Evolutionary conservation across 1,284 basidiomycete genomes (phyloP), one percentile per base, ranked within the genome.

Genomic region (Microbotryomycetes sp.): DNA sequence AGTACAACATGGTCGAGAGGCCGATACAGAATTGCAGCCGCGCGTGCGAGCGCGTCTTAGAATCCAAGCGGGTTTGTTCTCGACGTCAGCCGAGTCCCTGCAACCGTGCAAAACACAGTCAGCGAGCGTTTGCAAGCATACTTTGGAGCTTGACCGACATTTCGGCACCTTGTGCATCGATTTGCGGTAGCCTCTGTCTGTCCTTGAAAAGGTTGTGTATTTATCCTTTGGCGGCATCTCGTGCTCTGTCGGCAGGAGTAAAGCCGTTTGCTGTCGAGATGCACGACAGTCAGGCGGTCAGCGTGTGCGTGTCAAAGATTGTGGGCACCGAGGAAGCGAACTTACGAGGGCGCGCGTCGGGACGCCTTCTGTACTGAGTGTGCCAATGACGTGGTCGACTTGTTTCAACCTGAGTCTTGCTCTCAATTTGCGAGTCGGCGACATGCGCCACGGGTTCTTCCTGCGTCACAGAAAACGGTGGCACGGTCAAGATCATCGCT

Each of bases 371-470:
- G 83, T 79, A 61, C 83, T 80, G 4, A 98, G 85, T 1, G 91
- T 84, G 61, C 90, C 86, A 68, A 98, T 94, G 55, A 98, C 93
- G 4, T 84, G 78, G 78, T 98, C 94, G 52, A 98, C 94, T 72
- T 84, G 86, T 79, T 89, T 91, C 67, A 98, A 82, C 56, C 96
- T 83, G 63, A 86, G 79, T 28, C 94, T 84, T 58, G 86, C 89
- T 70, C 96, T 93, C 24, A 88, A 87, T 78, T 97, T 97, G 67
- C 94, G 85, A 1, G 91, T 90, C 11, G 82, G 75, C 15, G 92
- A 96, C 67, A 98, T 77, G 71, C 90, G 87, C 90, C 89, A 97
- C 52, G 93, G 94, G 29, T 82, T 85, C 79, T 97, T 97, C 93
- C 92, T 96, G 74, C 21, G 26, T 29, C 45, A 9, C 35, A 41